Base-by-base conservation (phyloP, 331 rosid genomes). In the Malus hybrid region DNA sequence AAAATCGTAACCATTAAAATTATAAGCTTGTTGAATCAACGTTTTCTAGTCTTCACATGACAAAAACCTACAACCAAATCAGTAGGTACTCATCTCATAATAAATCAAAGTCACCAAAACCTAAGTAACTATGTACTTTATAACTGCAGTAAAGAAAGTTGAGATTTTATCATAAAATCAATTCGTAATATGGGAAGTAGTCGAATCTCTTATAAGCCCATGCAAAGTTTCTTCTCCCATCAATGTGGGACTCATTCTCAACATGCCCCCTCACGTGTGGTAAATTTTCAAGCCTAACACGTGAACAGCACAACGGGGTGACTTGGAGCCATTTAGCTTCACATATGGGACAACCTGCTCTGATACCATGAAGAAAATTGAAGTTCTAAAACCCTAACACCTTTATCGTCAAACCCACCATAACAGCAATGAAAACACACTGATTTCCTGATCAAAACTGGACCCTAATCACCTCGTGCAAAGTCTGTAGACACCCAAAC, bases 401-500 rank as follows among this genome's bases (percentile, higher is more conserved):
- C 85, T 18, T 86, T 86, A 78, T 82, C 90, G 54, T 88, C 83
- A 63, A 82, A 65, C 65, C 82, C 80, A 60, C 89, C 92, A 50
- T 83, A 84, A 77, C 97, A 94, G 82, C 96, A 5, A 92, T 75
- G 3, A 96, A 88, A 86, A 94, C 42, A 88, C 69, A 92, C 87
- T 2, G 96, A 84, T 55, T 83, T 84, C 34, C 90, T 80, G 74
- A 94, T 90, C 0, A 85, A 88, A 69, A 76, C 11, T 92, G 84
- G 15, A 80, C 75, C 76, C 83, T 87, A 77, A 91, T 87, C 48
- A 83, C 86, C 59, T 92, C 96, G 1, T 90, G 96, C 10, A 94
- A 86, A 3, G 99, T 86, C 85, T 90, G 97, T 34, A 94, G 79
- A 77, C 92, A 87, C 97, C 99, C 92, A 83, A 94, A 94, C 83